phyloP scores from a whole-genome alignment of 2,329 filamentous ascomycete genomes.

The Calonectria pauciramosa region DNA sequence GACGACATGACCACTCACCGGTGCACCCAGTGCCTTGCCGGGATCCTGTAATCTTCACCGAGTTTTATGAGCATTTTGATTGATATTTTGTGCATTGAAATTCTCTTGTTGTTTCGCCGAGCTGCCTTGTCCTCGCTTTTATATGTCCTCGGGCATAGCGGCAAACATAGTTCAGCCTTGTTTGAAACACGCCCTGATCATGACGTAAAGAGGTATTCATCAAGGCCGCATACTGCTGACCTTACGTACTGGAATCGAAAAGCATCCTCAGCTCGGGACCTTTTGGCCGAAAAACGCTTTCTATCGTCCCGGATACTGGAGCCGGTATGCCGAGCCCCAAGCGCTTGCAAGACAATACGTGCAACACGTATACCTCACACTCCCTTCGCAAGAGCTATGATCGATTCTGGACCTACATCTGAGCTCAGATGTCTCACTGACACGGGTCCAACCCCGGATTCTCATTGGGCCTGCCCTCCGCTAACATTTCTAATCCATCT shows the following conservation, averaged over 20 bases:
- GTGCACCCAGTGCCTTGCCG: conserved; percentile 59
- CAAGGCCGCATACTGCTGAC: neutral
- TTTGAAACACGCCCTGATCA: neutral
- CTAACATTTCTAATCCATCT: neutral
- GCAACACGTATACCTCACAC: neutral
- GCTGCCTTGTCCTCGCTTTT: neutral
- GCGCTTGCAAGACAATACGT: neutral
- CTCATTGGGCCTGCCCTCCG: neutral
- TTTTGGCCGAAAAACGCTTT: neutral
- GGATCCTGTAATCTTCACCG: conserved; percentile 66
- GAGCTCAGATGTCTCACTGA: neutral
- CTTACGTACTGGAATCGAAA: conserved; percentile 4
- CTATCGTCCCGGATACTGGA: neutral
- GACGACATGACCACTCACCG: conserved; percentile 53
- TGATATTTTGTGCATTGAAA: neutral
- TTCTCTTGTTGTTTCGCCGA: no score
- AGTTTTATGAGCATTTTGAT: conserved; percentile 64
- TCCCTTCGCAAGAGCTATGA: neutral
- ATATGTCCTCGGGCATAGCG: neutral
- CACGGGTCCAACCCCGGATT: neutral
- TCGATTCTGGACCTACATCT: neutral
- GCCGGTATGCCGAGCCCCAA: neutral
- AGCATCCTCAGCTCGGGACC: neutral
- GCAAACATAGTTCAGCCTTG: neutral
- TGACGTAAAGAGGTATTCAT: neutral